These are phyloP conservation scores for Pelagomonas calceolata DNA, from an alignment of 108 stramenopile species.

Conservation along the genomic window DNA sequence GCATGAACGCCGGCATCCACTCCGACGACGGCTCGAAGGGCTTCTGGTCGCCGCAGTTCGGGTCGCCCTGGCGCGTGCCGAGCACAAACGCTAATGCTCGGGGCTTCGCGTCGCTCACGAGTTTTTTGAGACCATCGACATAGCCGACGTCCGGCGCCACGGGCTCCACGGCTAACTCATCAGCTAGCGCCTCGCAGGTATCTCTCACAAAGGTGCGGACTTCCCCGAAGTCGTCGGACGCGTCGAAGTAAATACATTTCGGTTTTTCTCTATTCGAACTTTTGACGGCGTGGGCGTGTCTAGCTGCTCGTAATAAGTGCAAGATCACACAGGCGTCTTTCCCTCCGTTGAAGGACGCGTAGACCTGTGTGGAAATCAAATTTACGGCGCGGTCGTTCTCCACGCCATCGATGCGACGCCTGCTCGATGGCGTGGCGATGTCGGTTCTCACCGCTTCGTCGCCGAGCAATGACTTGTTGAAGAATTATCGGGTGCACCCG, in stretches of 20 bases:
- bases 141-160: conserved; percentile 10
- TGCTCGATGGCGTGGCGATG: no score
- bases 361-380: no score
- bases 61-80: conserved; percentile 83
- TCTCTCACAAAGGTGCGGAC: conserved; percentile 36
- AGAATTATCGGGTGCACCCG: no score
- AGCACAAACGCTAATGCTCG: conserved; percentile 80
- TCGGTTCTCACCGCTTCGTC: no score
- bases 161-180: not conserved
- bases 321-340: conserved; percentile 95
- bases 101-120: not conserved
- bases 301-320: conserved; percentile 78
- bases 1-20: conserved; percentile 96
- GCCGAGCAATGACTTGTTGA: no score
- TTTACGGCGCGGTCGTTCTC: no score
- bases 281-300: not conserved
- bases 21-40: conserved; percentile 58
- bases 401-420: no score
- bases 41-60: conserved; percentile 63
- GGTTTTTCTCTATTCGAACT: conserved; percentile 14
- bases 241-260: conserved; percentile 63
- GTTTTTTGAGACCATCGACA: conserved; percentile 19
- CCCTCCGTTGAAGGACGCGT: conserved; percentile 88
- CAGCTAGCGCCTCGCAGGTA: not conserved
- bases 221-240: conserved; percentile 65